These are phyloP conservation scores for Ramaria sp. DNA, from an alignment of 768 basidiomycete species.

Conservation along the genomic window DNA sequence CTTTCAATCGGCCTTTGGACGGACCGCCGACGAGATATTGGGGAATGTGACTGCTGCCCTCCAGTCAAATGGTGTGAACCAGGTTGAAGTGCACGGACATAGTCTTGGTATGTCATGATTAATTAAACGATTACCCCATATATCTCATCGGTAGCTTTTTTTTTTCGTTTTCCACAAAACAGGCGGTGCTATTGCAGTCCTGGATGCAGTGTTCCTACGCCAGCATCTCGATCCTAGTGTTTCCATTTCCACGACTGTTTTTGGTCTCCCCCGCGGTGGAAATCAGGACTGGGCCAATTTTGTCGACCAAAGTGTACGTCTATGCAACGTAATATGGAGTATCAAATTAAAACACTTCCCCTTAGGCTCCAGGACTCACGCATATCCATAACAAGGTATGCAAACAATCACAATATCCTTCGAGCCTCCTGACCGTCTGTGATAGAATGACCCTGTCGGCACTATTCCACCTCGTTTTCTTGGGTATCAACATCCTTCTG, in stretches of 20 bases:
- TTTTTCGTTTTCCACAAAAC: conserved; percentile 19
- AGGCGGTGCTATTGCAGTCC: conserved; percentile 35
- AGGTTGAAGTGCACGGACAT: conserved; percentile 23
- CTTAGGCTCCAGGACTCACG: neutral
- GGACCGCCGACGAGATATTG: conserved; percentile 25
- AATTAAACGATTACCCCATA: neutral
- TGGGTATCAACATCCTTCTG: conserved; percentile 32
- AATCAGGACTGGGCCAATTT: conserved; percentile 34
- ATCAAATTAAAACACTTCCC: neutral
- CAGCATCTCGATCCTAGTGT: conserved; percentile 25
- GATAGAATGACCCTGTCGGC: conserved; percentile 32
- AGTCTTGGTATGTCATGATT: neutral
- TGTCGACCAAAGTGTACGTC: conserved; percentile 29
- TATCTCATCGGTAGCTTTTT: neutral
- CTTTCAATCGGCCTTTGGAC: conserved; percentile 28
- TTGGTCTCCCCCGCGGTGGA: conserved; percentile 35
- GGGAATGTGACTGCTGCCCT: conserved; percentile 22
- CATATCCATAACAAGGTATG: neutral
- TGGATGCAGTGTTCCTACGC: conserved; percentile 32
- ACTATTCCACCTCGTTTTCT: conserved; percentile 28
- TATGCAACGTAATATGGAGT: neutral
- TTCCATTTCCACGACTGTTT: conserved; percentile 24
- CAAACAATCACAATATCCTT: neutral
- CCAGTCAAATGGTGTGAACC: conserved; percentile 17
- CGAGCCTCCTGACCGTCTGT: neutral